Percentiles rank a stretch among this genome's conserved stretches.
phyloP scores from a whole-genome alignment of 2,329 filamentous ascomycete species.

The Xylaria sp. region DNA sequence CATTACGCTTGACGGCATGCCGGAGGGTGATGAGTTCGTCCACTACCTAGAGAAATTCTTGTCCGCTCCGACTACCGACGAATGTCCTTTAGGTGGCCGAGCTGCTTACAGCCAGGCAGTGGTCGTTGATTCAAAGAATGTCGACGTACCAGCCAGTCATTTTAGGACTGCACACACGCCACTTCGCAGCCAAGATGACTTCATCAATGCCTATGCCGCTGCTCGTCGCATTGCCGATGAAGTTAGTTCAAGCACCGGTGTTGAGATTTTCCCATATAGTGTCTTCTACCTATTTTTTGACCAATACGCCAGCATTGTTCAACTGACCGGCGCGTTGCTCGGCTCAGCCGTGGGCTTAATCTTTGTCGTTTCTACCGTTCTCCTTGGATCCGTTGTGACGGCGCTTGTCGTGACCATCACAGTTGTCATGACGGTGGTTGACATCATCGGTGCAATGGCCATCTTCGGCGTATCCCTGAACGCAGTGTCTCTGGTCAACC shows the following conservation, averaged over 20 bases:
- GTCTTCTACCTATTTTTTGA: slow-evolving; percentile 99
- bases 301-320: slow-evolving; percentile 86
- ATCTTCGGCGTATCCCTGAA: slow-evolving; percentile 88
- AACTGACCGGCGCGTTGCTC: slow-evolving; percentile 78
- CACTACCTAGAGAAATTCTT: slow-evolving; percentile 86
- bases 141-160: slow-evolving; percentile 79
- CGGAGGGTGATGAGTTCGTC: slow-evolving; percentile 88
- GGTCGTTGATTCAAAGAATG: slow-evolving; percentile 71
- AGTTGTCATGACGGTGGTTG: slow-evolving; percentile 90
- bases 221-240: slow-evolving; percentile 85
- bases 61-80: slow-evolving; percentile 75
- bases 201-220: slow-evolving; percentile 87
- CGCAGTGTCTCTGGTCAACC: slow-evolving; percentile 91
- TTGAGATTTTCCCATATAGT: slow-evolving; percentile 93
- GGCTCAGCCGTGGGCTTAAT: slow-evolving; percentile 86
- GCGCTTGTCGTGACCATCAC: slow-evolving; percentile 83
- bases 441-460: slow-evolving; percentile 96
- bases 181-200: slow-evolving; percentile 85
- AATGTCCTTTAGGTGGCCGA: slow-evolving; percentile 86
- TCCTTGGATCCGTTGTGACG: slow-evolving; percentile 84
- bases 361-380: slow-evolving; percentile 75
- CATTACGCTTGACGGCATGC: slow-evolving; percentile 87
- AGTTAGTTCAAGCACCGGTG: slow-evolving; percentile 72
- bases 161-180: slow-evolving; percentile 92
- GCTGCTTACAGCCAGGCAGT: slow-evolving; percentile 87